phyloP scores from a whole-genome alignment of 2,329 filamentous ascomycete genomes.

The Curvularia lunata region DNA sequence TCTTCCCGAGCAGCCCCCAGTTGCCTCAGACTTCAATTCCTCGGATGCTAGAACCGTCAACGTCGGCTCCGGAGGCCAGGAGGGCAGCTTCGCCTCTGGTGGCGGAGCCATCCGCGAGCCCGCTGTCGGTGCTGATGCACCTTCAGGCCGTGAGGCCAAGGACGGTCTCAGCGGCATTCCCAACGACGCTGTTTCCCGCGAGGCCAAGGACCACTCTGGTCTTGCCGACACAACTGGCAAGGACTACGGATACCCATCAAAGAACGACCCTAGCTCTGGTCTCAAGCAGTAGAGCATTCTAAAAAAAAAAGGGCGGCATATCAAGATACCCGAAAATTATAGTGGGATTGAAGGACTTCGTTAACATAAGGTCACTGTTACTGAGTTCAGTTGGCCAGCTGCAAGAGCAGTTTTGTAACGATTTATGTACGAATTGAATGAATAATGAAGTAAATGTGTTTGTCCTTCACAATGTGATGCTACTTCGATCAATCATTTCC shows the following conservation, averaged over 20 bases:
- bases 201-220: slow-evolving; percentile 51
- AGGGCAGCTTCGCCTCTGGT: slow-evolving; percentile 55
- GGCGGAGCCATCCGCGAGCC: slow-evolving; percentile 54
- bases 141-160: slow-evolving; percentile 67
- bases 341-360: slow-evolving; percentile 13
- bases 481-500: too few relatives aligned
- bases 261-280: slow-evolving; percentile 48
- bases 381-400: slow-evolving; percentile 21
- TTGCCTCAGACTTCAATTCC: slow-evolving; percentile 79
- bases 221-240: slow-evolving; percentile 51
- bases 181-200: slow-evolving; percentile 64
- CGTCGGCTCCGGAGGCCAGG: slow-evolving; percentile 66
- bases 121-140: slow-evolving; percentile 60
- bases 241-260: slow-evolving; percentile 52
- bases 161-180: slow-evolving; percentile 64
- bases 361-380: slow-evolving; percentile 13
- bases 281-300: slow-evolving; percentile 26
- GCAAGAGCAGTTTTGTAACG: slow-evolving; percentile 20
- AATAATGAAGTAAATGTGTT: slow-evolving; percentile 1
- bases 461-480: neutral
- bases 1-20: slow-evolving; percentile 77
- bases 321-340: slow-evolving; percentile 11
- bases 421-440: slow-evolving; percentile 14
- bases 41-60: slow-evolving; percentile 72
- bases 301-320: neutral